Percentiles rank a stretch among this genome's conserved stretches.
These are phyloP conservation scores for Heterobasidion occidentale DNA, from an alignment of 1,284 basidiomycete genomes.

Conservation along the genomic window DNA sequence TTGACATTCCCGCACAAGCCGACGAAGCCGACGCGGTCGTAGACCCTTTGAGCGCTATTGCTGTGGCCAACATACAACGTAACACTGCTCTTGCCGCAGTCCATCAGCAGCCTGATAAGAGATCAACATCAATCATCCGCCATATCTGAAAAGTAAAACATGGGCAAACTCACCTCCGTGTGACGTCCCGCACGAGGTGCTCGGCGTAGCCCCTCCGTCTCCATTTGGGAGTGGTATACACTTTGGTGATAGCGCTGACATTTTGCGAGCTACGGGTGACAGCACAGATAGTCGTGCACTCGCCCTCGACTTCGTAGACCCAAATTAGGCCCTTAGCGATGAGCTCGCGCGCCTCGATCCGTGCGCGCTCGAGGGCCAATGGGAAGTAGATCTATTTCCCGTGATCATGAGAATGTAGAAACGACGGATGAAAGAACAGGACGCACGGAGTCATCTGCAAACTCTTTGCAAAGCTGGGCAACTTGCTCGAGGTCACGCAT, in stretches of 20 bases:
- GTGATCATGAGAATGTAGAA: slow-evolving; percentile 1
- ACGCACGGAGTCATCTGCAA: slow-evolving; percentile 37
- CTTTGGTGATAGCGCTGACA: slow-evolving; percentile 42
- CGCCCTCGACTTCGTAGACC: slow-evolving; percentile 34
- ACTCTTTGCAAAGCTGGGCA: slow-evolving; percentile 37
- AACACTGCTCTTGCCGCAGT: slow-evolving; percentile 30
- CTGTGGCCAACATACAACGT: slow-evolving; percentile 41
- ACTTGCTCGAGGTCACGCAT: slow-evolving; percentile 26
- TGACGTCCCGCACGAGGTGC: slow-evolving; percentile 35
- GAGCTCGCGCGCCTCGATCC: slow-evolving; percentile 33
- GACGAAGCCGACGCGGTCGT: slow-evolving; percentile 39
- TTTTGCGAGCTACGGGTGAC: slow-evolving; percentile 35
- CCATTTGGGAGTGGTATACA: slow-evolving; percentile 35
- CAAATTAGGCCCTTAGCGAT: slow-evolving; percentile 34
- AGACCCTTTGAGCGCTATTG: slow-evolving; percentile 39
- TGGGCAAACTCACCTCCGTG: slow-evolving; percentile 24
- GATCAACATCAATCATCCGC: slow-evolving; percentile 6
- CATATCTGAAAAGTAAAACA: not conserved
- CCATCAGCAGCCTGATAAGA: slow-evolving; percentile 24
- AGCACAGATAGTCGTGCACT: slow-evolving; percentile 38
- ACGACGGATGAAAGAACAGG: slow-evolving; percentile 2
- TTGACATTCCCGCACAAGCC: slow-evolving; percentile 33
- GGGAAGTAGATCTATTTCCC: slow-evolving; percentile 27
- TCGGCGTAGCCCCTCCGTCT: slow-evolving; percentile 39
- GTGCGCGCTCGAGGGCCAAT: slow-evolving; percentile 25